Percentiles rank a stretch among this genome's conserved stretches.
Conservation (phyloP, 345 rosid species). For the Hypericum androsaemum region DNA sequence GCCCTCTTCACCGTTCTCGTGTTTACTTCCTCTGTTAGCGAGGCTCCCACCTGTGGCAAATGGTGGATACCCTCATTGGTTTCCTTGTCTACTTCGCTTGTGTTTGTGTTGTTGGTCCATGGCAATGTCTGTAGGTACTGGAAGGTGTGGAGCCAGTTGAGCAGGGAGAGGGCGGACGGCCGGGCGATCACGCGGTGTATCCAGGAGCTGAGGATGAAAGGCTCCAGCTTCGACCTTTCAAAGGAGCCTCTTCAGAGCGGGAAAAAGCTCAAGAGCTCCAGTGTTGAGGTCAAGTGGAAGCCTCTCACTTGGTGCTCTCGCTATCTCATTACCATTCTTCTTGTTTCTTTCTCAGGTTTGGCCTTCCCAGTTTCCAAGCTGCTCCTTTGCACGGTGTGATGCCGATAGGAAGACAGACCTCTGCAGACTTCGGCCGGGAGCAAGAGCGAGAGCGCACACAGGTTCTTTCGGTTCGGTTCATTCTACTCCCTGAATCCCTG, state of each 20-base stretch:
- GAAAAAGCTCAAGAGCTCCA: constrained; percentile 85
- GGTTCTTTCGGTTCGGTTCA: too few relatives aligned
- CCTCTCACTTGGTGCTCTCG: constrained; percentile 75
- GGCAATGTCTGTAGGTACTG: constrained; percentile 58
- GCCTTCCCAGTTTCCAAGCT: constrained; percentile 53
- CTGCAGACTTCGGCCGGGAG: background rate
- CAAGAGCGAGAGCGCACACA: background rate
- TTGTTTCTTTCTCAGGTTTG: constrained; percentile 61
- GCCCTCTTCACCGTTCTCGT: constrained; percentile 54
- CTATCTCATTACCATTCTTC: constrained; percentile 44
- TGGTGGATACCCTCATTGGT: constrained; percentile 80
- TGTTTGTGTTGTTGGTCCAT: constrained; percentile 60
- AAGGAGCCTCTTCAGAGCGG: constrained; percentile 65
- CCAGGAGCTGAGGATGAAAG: constrained; percentile 91
- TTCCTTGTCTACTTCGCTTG: constrained; percentile 50
- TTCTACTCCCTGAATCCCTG: too few relatives aligned
- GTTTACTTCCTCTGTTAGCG: constrained; percentile 41
- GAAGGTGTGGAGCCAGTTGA: constrained; percentile 62
- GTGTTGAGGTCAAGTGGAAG: constrained; percentile 94
- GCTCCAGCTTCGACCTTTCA: constrained; percentile 72
- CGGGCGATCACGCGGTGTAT: constrained; percentile 64
- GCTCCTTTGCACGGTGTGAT: constrained; percentile 52
- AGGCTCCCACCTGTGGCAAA: constrained; percentile 33
- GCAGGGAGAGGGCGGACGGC: constrained; percentile 56
- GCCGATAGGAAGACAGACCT: too few relatives aligned